Conservation (phyloP, 2,329 filamentous ascomycete species). For the Chalaropsis ovoidea region DNA sequence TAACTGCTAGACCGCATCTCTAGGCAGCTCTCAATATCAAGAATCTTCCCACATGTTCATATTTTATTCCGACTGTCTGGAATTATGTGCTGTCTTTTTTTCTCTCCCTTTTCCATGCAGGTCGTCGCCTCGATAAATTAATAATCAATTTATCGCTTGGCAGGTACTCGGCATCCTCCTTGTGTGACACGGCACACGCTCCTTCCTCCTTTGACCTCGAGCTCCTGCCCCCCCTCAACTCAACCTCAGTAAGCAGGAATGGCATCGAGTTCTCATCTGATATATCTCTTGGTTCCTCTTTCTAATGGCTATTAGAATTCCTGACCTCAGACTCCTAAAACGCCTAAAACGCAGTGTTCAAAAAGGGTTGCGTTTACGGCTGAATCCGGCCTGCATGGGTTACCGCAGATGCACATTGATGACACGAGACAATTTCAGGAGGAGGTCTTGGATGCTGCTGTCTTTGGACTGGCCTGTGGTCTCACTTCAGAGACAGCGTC, state of each 20-base stretch:
- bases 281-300: neutral
- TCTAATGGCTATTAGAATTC: neutral
- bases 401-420: neutral
- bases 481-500: neutral
- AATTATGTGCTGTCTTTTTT: neutral
- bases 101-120: neutral
- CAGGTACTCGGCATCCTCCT: neutral
- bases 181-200: neutral
- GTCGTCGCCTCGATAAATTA: neutral
- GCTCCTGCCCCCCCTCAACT: neutral
- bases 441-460: neutral
- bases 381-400: neutral
- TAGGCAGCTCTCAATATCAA: too few species aligned
- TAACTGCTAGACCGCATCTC: too few species aligned
- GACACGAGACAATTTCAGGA: conserved; percentile 5
- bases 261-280: neutral
- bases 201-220: neutral
- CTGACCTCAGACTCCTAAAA: neutral
- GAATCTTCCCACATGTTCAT: too few species aligned
- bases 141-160: neutral
- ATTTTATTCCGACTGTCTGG: neutral
- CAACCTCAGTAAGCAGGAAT: neutral
- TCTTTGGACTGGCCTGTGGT: neutral
- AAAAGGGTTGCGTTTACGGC: neutral
- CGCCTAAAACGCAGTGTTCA: neutral